Base-by-base conservation (phyloP, 2,329 filamentous ascomycete species). In the Esteya vermicola region DNA sequence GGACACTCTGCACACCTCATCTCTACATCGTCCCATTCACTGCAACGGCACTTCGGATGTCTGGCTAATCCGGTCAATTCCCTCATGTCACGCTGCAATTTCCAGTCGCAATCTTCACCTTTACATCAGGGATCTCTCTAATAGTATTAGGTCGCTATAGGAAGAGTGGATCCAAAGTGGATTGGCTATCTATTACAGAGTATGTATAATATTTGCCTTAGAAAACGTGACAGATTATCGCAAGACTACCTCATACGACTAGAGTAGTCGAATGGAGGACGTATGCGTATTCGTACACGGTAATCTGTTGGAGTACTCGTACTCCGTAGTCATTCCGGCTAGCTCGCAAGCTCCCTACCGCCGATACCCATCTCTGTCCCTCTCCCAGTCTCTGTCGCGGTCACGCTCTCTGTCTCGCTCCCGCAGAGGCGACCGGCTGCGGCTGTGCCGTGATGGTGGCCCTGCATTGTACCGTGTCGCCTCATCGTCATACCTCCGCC, bases 361-460 rank as follows among this genome's bases (percentile, higher is more conserved):
- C 16, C 40, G 28, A 23, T 41, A 41, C 4, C 21, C 14, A 8
- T 41, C 40, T 21, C 39, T 12, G 14, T 40, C n/a, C n/a, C n/a
- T n/a, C n/a, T n/a, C n/a, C n/a, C n/a, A n/a, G n/a, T n/a, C n/a
- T n/a, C n/a, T n/a, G n/a, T n/a, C n/a, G n/a, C n/a, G n/a, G n/a
- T n/a, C n/a, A n/a, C n/a, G n/a, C n/a, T n/a, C 38, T 9, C 38
- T 26, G 8, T 41, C 39, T 10, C 40, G 40, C 13, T 41, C 40
- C 13, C 40, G 55, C 9, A 52, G 36, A 2, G 58, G 65, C 26
- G 64, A 68, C 25, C 63, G 58, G 49, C 65, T 69, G 21, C 65
- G 57, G 43, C 65, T 69, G 18, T 62, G 56, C 39, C 63, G 57
- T 18, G 49, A 52, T 32, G 62, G 54, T 8, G 40, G 34, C 9